Evolutionary conservation across 352 stramenopile genomes (phyloP).

Genomic region (Phytophthora parvispora): DNA sequence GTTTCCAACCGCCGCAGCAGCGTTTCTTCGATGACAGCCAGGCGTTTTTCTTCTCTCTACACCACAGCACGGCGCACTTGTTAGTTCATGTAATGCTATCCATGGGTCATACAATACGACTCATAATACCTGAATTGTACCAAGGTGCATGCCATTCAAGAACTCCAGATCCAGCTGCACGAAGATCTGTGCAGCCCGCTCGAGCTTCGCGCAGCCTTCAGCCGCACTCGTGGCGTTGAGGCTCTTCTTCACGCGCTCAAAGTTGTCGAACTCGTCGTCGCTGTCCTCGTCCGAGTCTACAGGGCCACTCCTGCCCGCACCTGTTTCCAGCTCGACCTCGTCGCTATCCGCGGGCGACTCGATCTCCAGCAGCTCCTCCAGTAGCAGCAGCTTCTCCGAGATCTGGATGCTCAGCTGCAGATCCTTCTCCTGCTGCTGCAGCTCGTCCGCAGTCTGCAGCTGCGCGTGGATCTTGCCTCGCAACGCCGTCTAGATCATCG

Average conservation of each 20-base stretch:
- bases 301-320: not conserved
- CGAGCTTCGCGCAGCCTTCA: constrained; percentile 78
- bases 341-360: constrained; percentile 40
- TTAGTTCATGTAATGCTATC: not conserved
- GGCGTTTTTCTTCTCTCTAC: constrained; percentile 76
- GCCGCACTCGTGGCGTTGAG: constrained; percentile 43
- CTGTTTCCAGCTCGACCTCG: constrained; percentile 18
- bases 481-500: constrained; percentile 46
- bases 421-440: constrained; percentile 60
- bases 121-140: constrained; percentile 67
- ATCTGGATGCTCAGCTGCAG: constrained; percentile 76
- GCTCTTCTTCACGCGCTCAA: constrained; percentile 59
- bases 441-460: constrained; percentile 47
- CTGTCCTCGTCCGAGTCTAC: constrained; percentile 37
- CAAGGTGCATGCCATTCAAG: constrained; percentile 72
- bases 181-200: constrained; percentile 80
- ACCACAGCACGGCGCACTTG: not conserved
- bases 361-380: constrained; percentile 86
- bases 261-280: constrained; percentile 81
- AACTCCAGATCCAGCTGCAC: constrained; percentile 86
- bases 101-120: not conserved
- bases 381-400: constrained; percentile 78
- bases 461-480: constrained; percentile 64
- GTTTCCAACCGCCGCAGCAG: constrained; percentile 81
- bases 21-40: constrained; percentile 77